Conservation (phyloP, 1,284 basidiomycete genomes). For the Malassezia sympodialis region DNA sequence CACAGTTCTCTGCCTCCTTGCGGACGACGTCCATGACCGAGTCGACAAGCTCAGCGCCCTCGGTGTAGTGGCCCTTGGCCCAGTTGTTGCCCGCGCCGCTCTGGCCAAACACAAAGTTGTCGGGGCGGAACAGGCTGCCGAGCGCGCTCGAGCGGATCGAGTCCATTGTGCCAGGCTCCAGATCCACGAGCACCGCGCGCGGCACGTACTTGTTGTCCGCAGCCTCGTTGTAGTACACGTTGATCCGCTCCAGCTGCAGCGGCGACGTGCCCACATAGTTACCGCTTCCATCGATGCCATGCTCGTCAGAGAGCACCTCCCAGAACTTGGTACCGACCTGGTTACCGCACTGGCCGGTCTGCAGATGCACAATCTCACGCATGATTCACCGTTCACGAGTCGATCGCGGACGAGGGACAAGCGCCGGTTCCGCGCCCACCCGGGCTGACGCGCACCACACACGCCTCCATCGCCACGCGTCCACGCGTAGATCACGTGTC, state of each 20-base stretch:
- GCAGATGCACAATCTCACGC: constrained; percentile 39
- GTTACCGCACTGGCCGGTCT: constrained; percentile 49
- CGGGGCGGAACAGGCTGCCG: constrained; percentile 54
- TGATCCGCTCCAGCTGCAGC: constrained; percentile 89
- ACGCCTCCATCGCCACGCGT: constrained; percentile 14
- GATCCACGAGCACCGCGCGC: constrained; percentile 68
- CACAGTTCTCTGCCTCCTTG: constrained; percentile 56
- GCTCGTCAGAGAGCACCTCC: constrained; percentile 93
- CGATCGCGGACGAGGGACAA: not conserved
- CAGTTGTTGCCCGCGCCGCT: constrained; percentile 57
- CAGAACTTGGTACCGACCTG: constrained; percentile 77
- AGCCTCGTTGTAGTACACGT: constrained; percentile 48
- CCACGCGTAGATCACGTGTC: constrained; percentile 12
- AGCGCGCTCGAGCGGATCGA: constrained; percentile 64
- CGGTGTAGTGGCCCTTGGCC: constrained; percentile 54
- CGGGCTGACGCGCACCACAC: not conserved
- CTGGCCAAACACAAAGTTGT: constrained; percentile 59
- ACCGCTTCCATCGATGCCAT: constrained; percentile 85
- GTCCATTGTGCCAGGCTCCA: constrained; percentile 96
- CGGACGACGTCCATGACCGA: constrained; percentile 56
- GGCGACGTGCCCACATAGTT: constrained; percentile 79
- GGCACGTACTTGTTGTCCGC: constrained; percentile 70
- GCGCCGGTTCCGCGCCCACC: not conserved
- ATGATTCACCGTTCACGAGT: constrained; percentile 8
- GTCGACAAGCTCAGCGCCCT: constrained; percentile 55